Evolutionary conservation across 176 grass and related monocot species (phyloP), one percentile per base, ranked within the genome.

Genomic region (Cenchrus americanus): DNA sequence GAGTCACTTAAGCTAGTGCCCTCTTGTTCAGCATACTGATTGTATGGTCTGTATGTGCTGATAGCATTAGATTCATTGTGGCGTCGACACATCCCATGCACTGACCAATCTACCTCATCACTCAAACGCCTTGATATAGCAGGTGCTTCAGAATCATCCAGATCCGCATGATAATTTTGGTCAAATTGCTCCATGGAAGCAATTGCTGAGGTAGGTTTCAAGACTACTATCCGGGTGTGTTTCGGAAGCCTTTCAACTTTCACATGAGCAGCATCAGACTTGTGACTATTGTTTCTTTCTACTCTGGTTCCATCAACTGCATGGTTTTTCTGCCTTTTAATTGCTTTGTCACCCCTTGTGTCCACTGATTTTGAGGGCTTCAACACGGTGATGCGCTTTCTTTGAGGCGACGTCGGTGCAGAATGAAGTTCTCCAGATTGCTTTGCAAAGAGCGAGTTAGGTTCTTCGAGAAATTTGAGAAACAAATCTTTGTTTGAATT

Each of bases 401-500:
- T 96, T 66, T 87, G 93, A 78, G 93, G 80, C 70, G 83, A 77
- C 26, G 89, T 72, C 71, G 86, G 87, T 69, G 85, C 66, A 70
- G 84, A 87, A 84, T 80, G 69, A 62, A 80, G 86, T 4, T 83
- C 69, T 55, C 75, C 68, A 62, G 34, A 75, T 55, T 79, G 69
- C 24, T 84, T 90, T 2, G 77, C 78, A 42, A 99, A 94, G 64
- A 94, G 85, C 6, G 93, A 96, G 75, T 94, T 94, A 24, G 93
- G 93, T 77, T 99, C 93, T 84, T 99, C 97, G 2, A 99, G 97
- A 91, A 96, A 96, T 80, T 92, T 94, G 70, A 99, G 63, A 64
- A 99, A 96, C 83, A 99, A 34, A 23, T 96, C 93, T 90, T 83
- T 92, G 27, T 99, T 99, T 85, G 97, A 99, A 86, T 89, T 94